Percentiles rank a stretch among this genome's conserved stretches.
These are phyloP conservation scores for Megacollybia platyphylla DNA, from an alignment of 1,284 basidiomycete species.

Conservation along the genomic window DNA sequence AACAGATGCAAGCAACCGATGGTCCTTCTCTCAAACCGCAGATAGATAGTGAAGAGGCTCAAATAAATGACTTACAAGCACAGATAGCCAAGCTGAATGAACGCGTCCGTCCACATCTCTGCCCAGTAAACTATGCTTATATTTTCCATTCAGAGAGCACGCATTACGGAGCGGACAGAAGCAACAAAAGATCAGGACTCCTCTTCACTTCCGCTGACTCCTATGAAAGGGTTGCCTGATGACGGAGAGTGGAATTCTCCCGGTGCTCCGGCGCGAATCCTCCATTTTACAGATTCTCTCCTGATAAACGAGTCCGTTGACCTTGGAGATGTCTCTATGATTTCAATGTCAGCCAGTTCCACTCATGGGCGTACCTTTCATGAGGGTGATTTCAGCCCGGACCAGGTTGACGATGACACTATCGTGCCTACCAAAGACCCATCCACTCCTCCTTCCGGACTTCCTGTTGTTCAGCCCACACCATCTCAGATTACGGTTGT, in stretches of 20 bases:
- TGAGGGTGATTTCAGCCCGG: not conserved
- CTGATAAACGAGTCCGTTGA: conserved; percentile 52
- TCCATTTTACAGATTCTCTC: conserved; percentile 49
- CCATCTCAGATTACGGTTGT: not conserved
- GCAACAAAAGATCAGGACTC: conserved; percentile 4
- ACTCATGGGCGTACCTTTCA: conserved; percentile 1
- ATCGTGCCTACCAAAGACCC: conserved; percentile 2
- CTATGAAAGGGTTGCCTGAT: conserved; percentile 21
- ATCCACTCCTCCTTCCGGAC: conserved; percentile 1
- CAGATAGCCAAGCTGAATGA: conserved; percentile 40
- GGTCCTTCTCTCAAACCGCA: conserved; percentile 26
- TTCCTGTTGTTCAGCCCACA: not conserved
- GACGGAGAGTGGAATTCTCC: conserved; percentile 52
- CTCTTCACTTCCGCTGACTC: conserved; percentile 9
- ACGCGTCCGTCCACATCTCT: conserved; percentile 19
- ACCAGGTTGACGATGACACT: conserved; percentile 5
- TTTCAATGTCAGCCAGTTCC: conserved; percentile 26
- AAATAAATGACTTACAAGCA: conserved; percentile 38
- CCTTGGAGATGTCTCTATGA: conserved; percentile 34
- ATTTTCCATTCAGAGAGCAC: conserved; percentile 4
- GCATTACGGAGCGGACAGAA: conserved; percentile 10
- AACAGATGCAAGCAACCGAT: conserved; percentile 27
- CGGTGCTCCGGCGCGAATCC: conserved; percentile 35
- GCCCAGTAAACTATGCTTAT: not conserved
- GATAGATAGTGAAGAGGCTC: conserved; percentile 42